Percentiles rank a stretch among this genome's conserved stretches.
phyloP scores from a whole-genome alignment of 345 rosid species.

The Erucastrum elatum region DNA sequence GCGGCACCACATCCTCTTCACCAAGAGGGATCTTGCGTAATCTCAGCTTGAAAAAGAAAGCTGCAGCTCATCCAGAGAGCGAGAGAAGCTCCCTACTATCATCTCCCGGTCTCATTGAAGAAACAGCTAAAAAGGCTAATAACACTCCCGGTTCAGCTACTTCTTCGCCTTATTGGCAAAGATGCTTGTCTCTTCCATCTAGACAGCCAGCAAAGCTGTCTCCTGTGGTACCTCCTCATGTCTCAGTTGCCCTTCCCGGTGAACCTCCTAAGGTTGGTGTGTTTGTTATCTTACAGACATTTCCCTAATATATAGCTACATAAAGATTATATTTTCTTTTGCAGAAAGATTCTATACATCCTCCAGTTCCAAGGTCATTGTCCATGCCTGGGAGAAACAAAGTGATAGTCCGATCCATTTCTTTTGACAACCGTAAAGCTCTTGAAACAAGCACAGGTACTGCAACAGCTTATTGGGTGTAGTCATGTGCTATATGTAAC shows the following conservation, averaged over 20 bases:
- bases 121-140: slow-evolving; percentile 50
- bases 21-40: slow-evolving; percentile 65
- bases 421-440: slow-evolving; percentile 59
- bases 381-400: slow-evolving; percentile 73
- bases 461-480: neutral
- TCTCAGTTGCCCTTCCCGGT: slow-evolving; percentile 56
- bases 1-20: slow-evolving; percentile 45
- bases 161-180: slow-evolving; percentile 59
- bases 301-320: neutral
- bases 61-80: slow-evolving; percentile 42
- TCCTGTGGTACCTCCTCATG: slow-evolving; percentile 59
- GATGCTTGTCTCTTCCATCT: slow-evolving; percentile 79
- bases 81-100: slow-evolving; percentile 72
- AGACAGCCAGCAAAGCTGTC: slow-evolving; percentile 64
- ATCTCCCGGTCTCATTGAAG: slow-evolving; percentile 41
- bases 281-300: slow-evolving; percentile 9
- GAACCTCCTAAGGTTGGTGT: slow-evolving; percentile 48
- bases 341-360: slow-evolving; percentile 59
- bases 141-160: slow-evolving; percentile 39
- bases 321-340: slow-evolving; percentile 3
- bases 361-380: slow-evolving; percentile 72
- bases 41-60: slow-evolving; percentile 74
- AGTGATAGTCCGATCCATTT: slow-evolving; percentile 74
- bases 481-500: neutral
- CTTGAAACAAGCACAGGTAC: slow-evolving; percentile 57